Conservation (phyloP, 2,329 filamentous ascomycete species). For the Clonostachys solani region DNA sequence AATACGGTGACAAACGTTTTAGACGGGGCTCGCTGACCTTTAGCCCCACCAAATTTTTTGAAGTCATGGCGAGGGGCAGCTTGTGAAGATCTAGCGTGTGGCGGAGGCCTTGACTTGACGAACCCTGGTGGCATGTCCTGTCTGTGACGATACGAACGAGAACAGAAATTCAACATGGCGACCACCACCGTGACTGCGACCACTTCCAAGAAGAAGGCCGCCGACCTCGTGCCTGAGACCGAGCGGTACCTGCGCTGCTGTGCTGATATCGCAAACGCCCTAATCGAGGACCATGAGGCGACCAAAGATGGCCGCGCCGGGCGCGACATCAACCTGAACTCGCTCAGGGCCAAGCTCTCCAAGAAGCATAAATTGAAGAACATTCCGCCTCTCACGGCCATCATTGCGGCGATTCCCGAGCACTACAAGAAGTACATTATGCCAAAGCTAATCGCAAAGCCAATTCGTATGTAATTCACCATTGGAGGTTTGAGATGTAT, state of each 20-base stretch:
- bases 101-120: neutral
- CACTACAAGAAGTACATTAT: conserved; percentile 99
- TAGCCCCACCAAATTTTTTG: too few relatives aligned
- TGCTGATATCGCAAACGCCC: conserved; percentile 87
- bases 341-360: conserved; percentile 77
- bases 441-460: conserved; percentile 94
- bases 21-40: too few relatives aligned
- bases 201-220: conserved; percentile 61
- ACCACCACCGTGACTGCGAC: conserved; percentile 63
- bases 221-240: conserved; percentile 83
- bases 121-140: neutral
- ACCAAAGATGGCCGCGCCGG: conserved; percentile 69
- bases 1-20: too few relatives aligned
- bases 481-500: conserved; percentile 4
- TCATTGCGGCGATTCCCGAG: conserved; percentile 97
- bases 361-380: conserved; percentile 89
- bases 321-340: conserved; percentile 91
- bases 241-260: conserved; percentile 93
- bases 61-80: too few relatives aligned
- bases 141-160: too few relatives aligned
- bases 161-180: conserved; percentile 19
- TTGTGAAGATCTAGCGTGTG: too few relatives aligned
- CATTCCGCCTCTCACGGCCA: conserved; percentile 89
- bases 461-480: conserved; percentile 59
- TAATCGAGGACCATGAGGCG: conserved; percentile 92